Conservation (phyloP, 2,329 filamentous ascomycete species). For the Sclerotinia subarctica region DNA sequence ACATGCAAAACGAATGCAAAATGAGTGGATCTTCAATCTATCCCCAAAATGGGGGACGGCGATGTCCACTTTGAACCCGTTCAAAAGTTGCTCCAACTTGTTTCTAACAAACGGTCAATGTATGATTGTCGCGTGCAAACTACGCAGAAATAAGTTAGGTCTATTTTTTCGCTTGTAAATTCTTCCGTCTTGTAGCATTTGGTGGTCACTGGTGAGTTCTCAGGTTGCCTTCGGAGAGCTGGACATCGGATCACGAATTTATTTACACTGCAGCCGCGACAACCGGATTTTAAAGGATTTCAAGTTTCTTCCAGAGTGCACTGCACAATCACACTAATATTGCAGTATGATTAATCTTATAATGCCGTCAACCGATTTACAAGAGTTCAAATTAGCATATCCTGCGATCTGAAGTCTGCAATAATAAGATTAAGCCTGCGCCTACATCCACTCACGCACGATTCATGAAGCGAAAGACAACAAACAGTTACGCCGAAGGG, state of each 20-base stretch:
- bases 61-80: not conserved
- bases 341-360: not conserved
- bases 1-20: slow-evolving; percentile 1
- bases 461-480: not conserved
- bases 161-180: slow-evolving; percentile 4
- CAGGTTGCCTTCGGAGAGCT: not conserved
- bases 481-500: slow-evolving; percentile 1
- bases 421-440: not conserved
- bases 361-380: not conserved
- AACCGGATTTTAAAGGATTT: not conserved
- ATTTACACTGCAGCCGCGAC: slow-evolving; percentile 12
- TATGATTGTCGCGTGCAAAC: slow-evolving; percentile 5
- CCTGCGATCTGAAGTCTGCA: not conserved
- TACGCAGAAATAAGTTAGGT: not conserved
- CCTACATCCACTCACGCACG: not conserved
- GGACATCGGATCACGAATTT: not conserved
- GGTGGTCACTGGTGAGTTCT: not conserved
- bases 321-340: not conserved
- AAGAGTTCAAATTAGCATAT: not conserved
- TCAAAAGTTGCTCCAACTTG: not conserved
- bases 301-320: not conserved
- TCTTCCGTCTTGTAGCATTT: not conserved
- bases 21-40: not conserved
- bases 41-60: slow-evolving; percentile 3
- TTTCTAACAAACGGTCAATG: slow-evolving; percentile 9